phyloP scores from a whole-genome alignment of 164 flowering plant species.

The Liriodendron chinense region DNA sequence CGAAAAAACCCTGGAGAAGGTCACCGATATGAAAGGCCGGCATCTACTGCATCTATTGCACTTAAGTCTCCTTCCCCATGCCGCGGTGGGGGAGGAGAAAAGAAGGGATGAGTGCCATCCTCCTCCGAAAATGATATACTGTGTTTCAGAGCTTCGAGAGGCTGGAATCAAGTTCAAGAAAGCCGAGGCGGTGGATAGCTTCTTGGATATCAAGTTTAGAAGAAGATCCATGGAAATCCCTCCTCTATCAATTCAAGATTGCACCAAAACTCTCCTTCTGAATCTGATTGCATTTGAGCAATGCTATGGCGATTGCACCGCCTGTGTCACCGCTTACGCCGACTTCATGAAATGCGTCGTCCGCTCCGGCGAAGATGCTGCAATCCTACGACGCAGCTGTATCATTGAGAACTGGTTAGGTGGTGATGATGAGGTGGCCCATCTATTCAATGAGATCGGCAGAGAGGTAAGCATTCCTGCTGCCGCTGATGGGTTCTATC shows the following conservation, averaged over 20 bases:
- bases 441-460: conserved; percentile 2
- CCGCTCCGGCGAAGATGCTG: conserved; percentile 2
- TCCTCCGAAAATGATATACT: background rate
- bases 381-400: background rate
- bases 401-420: background rate
- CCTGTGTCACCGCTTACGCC: background rate
- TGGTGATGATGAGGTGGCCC: conserved; percentile 3
- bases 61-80: background rate
- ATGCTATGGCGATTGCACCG: background rate
- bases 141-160: conserved; percentile 3
- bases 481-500: background rate
- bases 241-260: background rate
- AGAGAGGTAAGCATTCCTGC: background rate
- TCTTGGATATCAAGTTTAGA: background rate
- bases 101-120: background rate
- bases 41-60: background rate
- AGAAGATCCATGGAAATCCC: conserved; percentile 8
- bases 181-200: background rate
- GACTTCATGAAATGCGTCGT: conserved; percentile 9
- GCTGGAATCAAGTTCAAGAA: conserved; percentile 8
- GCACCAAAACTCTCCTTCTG: background rate
- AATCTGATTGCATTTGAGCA: conserved; percentile 8
- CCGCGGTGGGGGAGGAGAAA: background rate
- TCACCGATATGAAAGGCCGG: background rate
- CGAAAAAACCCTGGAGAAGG: background rate